A percentile compares a stretch with the other conserved stretches of the same genome.
phyloP scores from a whole-genome alignment of 345 rosid species.

The Mangifera indica region DNA sequence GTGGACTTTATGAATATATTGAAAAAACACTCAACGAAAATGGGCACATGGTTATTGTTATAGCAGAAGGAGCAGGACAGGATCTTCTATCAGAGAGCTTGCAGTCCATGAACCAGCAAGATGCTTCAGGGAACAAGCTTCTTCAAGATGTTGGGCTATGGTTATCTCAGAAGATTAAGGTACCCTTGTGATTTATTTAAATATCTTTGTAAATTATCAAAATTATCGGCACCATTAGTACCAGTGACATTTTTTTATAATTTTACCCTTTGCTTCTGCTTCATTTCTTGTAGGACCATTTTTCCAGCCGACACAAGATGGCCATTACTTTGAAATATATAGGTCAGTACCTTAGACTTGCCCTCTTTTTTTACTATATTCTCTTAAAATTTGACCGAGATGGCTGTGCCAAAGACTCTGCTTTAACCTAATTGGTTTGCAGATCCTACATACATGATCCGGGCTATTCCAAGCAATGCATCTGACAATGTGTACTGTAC shows the following conservation, averaged over 20 bases:
- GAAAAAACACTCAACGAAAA: constrained; percentile 61
- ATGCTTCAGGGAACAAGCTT: constrained; percentile 87
- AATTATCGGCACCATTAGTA: neutral
- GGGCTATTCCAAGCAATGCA: constrained; percentile 76
- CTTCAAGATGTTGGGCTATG: constrained; percentile 79
- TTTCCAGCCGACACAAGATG: constrained; percentile 48
- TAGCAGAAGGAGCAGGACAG: constrained; percentile 93
- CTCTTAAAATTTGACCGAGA: constrained; percentile 12
- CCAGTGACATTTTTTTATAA: neutral
- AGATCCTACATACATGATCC: constrained; percentile 95
- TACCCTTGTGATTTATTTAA: constrained; percentile 18
- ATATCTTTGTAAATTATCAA: neutral
- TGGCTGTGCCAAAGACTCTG: constrained; percentile 17
- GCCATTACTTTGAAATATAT: constrained; percentile 76
- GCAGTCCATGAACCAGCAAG: constrained; percentile 47
- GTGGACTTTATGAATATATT: constrained; percentile 74
- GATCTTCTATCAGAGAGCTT: constrained; percentile 61
- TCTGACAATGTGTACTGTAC: constrained; percentile 91
- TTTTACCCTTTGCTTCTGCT: neutral
- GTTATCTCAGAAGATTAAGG: constrained; percentile 75
- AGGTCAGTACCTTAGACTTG: constrained; percentile 36
- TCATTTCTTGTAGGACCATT: constrained; percentile 47
- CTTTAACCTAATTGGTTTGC: constrained; percentile 25
- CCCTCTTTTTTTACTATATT: neutral
- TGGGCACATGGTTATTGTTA: constrained; percentile 85